Base-by-base conservation (phyloP, 345 rosid genomes). In the Eucalyptus caleyi region DNA sequence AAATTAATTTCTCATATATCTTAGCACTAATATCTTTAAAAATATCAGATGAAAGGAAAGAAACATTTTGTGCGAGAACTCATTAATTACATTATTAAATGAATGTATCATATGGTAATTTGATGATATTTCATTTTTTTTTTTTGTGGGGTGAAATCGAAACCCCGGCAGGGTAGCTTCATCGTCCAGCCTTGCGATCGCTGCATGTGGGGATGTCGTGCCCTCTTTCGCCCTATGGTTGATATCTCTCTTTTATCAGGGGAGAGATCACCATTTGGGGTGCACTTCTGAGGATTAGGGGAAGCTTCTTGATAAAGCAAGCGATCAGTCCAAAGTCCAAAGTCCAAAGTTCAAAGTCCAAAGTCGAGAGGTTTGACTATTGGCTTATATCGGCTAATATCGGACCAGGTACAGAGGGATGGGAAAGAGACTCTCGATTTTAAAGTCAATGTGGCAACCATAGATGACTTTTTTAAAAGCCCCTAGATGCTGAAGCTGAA, bases 151-250 rank as follows among this genome's bases (percentile, higher is more conserved):
- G 88, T 97, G 96, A 88, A 97, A 96, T 85, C 99, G 94, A 88
- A 96, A 97, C 60, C 99, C 98, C 2, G 96, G 99, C 87, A 95
- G 96, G 18, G 91, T 86, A 87, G 88, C 88, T 47, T 93, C 93
- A 42, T 93, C 90, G 4, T 90, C 93, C 50, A 56, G 47, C 47
- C 37, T 87, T 32, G 88, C 42, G 30, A 3, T 3, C 3, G 32
- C n/a, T 44, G 86, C 10, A 24, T 26, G 5, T 83, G 87, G 23
- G 37, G 50, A 82, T 15, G 50, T 3, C 16, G 4, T 12, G 14
- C 32, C n/a, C 5, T 56, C 27, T 56, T 1, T 53, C 14, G 7
- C 65, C 65, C n/a, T 59, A 24, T 59, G 3, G 30, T 59, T 59
- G 13, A 59, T 59, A 10, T 59, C 65, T 59, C 65, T 59, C 65